Evolutionary conservation across 2,329 filamentous ascomycete genomes (phyloP), one percentile per base, ranked within the genome.

Genomic region (Fusarium paranaense): DNA sequence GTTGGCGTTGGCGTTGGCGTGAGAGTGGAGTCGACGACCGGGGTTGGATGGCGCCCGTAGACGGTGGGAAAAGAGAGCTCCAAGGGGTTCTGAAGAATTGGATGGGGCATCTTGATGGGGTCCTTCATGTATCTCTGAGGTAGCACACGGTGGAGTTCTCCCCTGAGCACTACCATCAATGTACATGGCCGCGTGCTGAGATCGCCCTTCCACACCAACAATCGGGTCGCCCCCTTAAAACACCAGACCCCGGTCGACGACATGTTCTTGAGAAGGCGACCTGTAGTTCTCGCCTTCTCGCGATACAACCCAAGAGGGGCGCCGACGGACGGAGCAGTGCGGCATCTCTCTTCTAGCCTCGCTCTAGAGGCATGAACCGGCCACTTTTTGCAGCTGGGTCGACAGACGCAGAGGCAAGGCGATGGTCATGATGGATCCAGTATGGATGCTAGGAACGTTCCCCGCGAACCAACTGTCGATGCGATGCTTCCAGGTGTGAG

Each of bases 1-100:
- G 58, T 42, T 37, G 37, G 59, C 68, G 57, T 52, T 65, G 62
- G 64, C 62, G 62, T 76, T 76, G 62, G 74, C 63, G 75, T 76
- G 65, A 71, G 67, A 54, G 76, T 74, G 74, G 74, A 70, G 66
- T 64, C 62, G 22, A 35, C 61, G 62, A 38, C 45, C 37, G 38
- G 56, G 57, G 32, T n/a, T 32, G 47, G 32, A 62, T 50, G 45
- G 32, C 45, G 45, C 45, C 30, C 56, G 64, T 60, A 60, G 63
- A 65, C 57, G 64, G 67, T 64, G 62, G 45, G 52, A 60, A 60
- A 59, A 50, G 64, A 40, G 61, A 35, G 40, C 52, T 16, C 45
- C 22, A 30, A 33, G 62, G 61, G 61, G 60, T 40, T 40, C 58
- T 63, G 56, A 64, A 63, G 50, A 22, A 38, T 62, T 60, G 67